Evolutionary conservation across 192 early-diverging fungal genomes (phyloP).

Genomic region (Rhizoclosmatium globosum): DNA sequence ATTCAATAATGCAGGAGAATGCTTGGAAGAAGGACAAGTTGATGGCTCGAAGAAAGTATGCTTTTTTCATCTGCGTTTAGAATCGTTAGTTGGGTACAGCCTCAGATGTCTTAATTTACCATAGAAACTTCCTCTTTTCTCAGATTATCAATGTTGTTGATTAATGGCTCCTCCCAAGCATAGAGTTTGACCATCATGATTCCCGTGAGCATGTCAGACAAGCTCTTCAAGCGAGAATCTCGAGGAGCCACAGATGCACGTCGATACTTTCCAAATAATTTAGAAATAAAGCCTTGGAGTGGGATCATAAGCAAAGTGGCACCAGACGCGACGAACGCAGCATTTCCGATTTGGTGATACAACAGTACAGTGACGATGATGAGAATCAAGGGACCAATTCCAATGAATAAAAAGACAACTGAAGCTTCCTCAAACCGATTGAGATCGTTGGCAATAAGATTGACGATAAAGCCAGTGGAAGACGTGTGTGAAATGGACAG

Average conservation of each 20-base stretch:
- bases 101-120: no score
- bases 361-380: slow-evolving; percentile 31
- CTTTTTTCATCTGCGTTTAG: slow-evolving; percentile 27
- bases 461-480: slow-evolving; percentile 47
- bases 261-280: slow-evolving; percentile 36
- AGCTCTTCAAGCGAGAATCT: slow-evolving; percentile 43
- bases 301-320: slow-evolving; percentile 41
- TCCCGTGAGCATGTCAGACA: slow-evolving; percentile 51
- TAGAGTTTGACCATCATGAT: slow-evolving; percentile 52
- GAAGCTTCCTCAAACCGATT: slow-evolving; percentile 47
- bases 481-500: slow-evolving; percentile 46
- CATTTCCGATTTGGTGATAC: slow-evolving; percentile 47
- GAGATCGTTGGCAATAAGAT: slow-evolving; percentile 53
- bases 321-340: slow-evolving; percentile 29
- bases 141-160: slow-evolving; percentile 32
- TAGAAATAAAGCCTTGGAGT: slow-evolving; percentile 37
- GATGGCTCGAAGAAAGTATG: slow-evolving; percentile 34
- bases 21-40: slow-evolving; percentile 50
- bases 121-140: slow-evolving; percentile 38
- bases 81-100: no score
- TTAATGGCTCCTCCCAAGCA: slow-evolving; percentile 48
- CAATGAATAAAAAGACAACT: slow-evolving; percentile 33
- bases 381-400: slow-evolving; percentile 37
- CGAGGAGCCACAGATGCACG: slow-evolving; percentile 35
- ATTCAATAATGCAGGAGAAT: slow-evolving; percentile 23